These are phyloP conservation scores for Hymenoscyphus fraxineus DNA, from an alignment of 2,329 filamentous ascomycete species.

Conservation along the genomic window DNA sequence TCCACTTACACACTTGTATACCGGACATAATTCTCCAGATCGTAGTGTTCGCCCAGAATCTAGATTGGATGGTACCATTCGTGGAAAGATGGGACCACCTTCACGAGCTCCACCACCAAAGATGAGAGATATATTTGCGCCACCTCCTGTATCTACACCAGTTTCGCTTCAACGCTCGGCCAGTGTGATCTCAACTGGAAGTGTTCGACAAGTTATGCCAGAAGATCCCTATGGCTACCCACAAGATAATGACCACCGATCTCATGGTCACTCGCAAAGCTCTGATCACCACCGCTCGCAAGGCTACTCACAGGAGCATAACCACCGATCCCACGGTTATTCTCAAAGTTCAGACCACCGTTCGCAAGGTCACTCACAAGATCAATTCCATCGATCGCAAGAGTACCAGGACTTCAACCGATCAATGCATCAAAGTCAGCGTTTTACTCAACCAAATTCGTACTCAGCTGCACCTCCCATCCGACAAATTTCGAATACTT, in stretches of 20 bases:
- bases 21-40: constrained; percentile 79
- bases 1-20: constrained; percentile 64
- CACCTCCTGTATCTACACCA: constrained; percentile 48
- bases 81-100: constrained; percentile 48
- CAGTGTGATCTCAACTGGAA: constrained; percentile 48
- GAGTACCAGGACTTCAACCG: constrained; percentile 41
- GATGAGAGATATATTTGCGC: constrained; percentile 77
- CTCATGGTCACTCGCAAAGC: background rate
- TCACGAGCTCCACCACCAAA: constrained; percentile 76
- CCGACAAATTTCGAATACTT: constrained; percentile 71
- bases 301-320: background rate
- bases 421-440: constrained; percentile 42
- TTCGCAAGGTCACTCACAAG: constrained; percentile 4
- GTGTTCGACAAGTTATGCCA: constrained; percentile 60
- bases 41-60: constrained; percentile 42
- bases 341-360: constrained; percentile 27
- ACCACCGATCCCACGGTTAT: constrained; percentile 34
- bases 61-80: constrained; percentile 34
- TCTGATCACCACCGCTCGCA: constrained; percentile 1
- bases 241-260: constrained; percentile 24
- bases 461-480: constrained; percentile 35
- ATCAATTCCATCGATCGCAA: constrained; percentile 26
- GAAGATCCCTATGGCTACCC: constrained; percentile 71
- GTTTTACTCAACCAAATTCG: constrained; percentile 28
- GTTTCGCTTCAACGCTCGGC: constrained; percentile 43